Evolutionary conservation across 2,329 filamentous ascomycete species (phyloP).

Genomic region (Fusarium sp.): DNA sequence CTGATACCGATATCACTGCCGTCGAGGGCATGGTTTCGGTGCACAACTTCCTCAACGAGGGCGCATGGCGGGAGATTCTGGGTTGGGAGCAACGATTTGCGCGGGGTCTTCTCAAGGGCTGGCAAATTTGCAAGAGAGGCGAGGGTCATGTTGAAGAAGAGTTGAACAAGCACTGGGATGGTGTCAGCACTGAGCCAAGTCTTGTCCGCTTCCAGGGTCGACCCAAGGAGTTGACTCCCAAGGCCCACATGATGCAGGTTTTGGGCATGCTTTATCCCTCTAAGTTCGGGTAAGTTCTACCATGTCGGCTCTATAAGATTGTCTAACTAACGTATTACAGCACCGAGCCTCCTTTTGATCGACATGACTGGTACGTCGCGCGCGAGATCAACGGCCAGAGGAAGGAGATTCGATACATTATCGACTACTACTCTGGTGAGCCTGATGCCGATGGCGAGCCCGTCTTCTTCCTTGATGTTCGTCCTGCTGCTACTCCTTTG

Average conservation of each 20-base stretch:
- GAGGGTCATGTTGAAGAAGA: conserved; percentile 68
- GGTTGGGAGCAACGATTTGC: conserved; percentile 92
- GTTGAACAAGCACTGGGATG: conserved; percentile 63
- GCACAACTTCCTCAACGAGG: conserved; percentile 98
- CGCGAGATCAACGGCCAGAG: conserved; percentile 73
- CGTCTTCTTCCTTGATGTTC: conserved; percentile 94
- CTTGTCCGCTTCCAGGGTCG: conserved; percentile 89
- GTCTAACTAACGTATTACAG: conserved; percentile 55
- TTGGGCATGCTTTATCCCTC: conserved; percentile 82
- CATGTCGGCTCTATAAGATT: background rate
- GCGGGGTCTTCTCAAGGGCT: conserved; percentile 76
- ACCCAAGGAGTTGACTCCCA: conserved; percentile 90
- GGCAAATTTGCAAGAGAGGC: conserved; percentile 78
- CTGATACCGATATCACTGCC: conserved; percentile 90
- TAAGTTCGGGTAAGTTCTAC: conserved; percentile 74
- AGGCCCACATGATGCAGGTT: conserved; percentile 84
- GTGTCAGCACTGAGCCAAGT: conserved; percentile 71
- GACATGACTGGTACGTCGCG: conserved; percentile 96
- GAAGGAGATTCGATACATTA: conserved; percentile 90
- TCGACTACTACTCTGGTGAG: conserved; percentile 92
- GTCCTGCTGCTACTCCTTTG: conserved; percentile 85
- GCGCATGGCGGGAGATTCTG: conserved; percentile 94
- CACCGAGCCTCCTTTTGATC: conserved; percentile 89
- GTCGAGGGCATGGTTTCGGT: conserved; percentile 98
- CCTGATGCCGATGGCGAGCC: conserved; percentile 88